Conservation (phyloP, 441 rosid genomes). For the Pelargonium fulgidum region DNA sequence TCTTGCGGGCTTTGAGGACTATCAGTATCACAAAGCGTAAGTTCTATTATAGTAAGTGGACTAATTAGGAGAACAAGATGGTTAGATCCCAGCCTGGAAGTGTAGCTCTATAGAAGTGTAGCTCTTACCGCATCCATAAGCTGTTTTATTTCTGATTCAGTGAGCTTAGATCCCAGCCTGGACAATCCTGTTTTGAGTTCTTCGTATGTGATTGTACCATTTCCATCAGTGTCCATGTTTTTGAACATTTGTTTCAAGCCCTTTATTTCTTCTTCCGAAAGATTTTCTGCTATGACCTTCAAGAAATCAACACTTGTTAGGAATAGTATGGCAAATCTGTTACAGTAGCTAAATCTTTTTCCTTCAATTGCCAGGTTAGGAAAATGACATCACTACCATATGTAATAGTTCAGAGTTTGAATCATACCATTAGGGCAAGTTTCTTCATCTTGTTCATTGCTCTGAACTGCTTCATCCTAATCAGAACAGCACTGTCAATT, state of each 20-base stretch:
- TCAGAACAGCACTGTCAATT: constrained; percentile 69
- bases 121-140: constrained; percentile 83
- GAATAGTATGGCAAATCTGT: not conserved
- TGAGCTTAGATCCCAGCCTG: constrained; percentile 74
- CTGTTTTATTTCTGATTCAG: constrained; percentile 64
- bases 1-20: not conserved
- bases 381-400: not conserved
- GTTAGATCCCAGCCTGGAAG: too few relatives aligned
- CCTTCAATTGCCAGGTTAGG: not conserved
- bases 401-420: not conserved
- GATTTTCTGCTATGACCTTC: constrained; percentile 73
- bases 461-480: constrained; percentile 75
- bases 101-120: too few relatives aligned
- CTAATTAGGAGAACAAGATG: not conserved
- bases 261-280: constrained; percentile 72
- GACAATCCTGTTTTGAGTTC: constrained; percentile 61
- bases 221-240: constrained; percentile 80
- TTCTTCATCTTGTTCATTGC: constrained; percentile 90
- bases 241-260: constrained; percentile 77
- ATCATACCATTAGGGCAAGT: constrained; percentile 66
- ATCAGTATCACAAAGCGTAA: not conserved
- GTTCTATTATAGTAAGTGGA: not conserved
- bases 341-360: not conserved
- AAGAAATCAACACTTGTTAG: not conserved
- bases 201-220: constrained; percentile 70